Base-by-base conservation (phyloP, 345 rosid species). In the Aegle marmelos region DNA sequence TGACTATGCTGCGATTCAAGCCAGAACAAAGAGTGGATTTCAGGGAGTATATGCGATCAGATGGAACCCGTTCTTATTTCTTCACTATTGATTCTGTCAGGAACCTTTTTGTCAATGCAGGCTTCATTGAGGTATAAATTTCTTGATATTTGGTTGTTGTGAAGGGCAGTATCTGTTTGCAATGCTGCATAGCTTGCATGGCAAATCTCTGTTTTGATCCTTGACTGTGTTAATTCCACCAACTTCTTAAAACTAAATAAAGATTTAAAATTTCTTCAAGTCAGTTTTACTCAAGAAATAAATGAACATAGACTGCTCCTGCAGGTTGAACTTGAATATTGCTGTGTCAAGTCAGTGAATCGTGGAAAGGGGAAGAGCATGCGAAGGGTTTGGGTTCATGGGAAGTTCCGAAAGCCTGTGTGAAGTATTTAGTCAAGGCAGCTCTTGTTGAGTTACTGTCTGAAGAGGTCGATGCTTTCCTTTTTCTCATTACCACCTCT, bases 341-440 rank as follows among this genome's bases (percentile, higher is more conserved):
- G 98, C 79, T 93, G 99, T 77, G 87, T 93, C 28, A 90, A 86
- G 78, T 90, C 96, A 10, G 83, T 87, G 68, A 92, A 95, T 76
- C 89, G 93, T 37, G 79, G 87, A 78, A 93, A 85, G 76, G 90
- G 91, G 66, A 93, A 87, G 87, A 85, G 62, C 81, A 90, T 95
- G 99, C 78, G 56, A 71, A 86, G 98, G 82, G 96, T 95, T 61
- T 95, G 96, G 98, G 92, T 93, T 65, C 99, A 95, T 41, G 99
- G 93, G 81, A 93, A 95, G 89, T 95, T 93, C 84, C 89, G 85
- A 82, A 93, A 88, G 82, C 93, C 97, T 4, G 1, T 22, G 2
- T 84, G 75, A 85, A 71, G 61, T 72, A 33, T 60, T 48, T 53
- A 1, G 57, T 39, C 28, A 16, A 74, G 34, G n/a, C 24, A 41